These are phyloP conservation scores for Colletotrichum viniferum DNA, from an alignment of 2,329 filamentous ascomycete species.

Conservation along the genomic window DNA sequence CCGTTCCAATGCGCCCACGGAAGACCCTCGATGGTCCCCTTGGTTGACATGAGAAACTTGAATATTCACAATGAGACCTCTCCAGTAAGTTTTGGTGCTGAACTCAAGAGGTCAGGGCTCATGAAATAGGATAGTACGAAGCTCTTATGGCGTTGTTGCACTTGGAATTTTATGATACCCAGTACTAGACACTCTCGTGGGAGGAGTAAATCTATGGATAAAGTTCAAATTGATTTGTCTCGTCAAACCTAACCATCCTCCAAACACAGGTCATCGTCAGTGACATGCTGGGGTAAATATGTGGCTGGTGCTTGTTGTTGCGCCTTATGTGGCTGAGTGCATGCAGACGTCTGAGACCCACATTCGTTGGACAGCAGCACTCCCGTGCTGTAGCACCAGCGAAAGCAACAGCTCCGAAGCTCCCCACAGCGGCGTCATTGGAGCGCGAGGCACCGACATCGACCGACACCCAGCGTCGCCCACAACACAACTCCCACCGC, in stretches of 20 bases:
- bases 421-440: slow-evolving; percentile 31
- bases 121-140: background rate
- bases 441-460: slow-evolving; percentile 18
- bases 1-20: slow-evolving; percentile 89
- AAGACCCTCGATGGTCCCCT: slow-evolving; percentile 66
- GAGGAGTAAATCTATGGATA: too few species aligned
- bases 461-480: slow-evolving; percentile 1
- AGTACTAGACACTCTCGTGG: too few species aligned
- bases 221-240: background rate
- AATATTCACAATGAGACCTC: background rate
- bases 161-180: background rate
- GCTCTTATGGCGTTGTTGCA: background rate
- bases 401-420: slow-evolving; percentile 21
- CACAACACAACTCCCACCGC: background rate
- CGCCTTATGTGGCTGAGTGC: background rate
- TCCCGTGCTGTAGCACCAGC: background rate
- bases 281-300: background rate
- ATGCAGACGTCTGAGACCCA: background rate
- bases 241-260: background rate
- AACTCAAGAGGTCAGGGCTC: slow-evolving; percentile 4
- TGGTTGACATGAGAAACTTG: slow-evolving; percentile 54
- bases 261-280: background rate
- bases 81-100: slow-evolving; percentile 4
- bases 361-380: background rate
- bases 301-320: background rate